Conservation (phyloP, 2,329 filamentous ascomycete genomes). For the Aureobasidium sp. region DNA sequence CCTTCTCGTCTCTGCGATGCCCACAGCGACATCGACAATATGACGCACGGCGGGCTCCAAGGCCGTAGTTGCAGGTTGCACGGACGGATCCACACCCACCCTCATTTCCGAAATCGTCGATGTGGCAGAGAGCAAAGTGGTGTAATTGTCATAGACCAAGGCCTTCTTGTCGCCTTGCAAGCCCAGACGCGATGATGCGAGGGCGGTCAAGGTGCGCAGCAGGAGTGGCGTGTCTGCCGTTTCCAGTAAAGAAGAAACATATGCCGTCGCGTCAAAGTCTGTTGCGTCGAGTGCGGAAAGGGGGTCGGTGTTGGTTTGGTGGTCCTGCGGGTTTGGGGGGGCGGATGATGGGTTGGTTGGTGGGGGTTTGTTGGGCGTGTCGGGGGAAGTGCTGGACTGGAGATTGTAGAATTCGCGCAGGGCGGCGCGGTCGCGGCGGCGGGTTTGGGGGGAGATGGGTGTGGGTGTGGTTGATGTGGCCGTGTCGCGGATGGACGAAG, state of each 20-base stretch:
- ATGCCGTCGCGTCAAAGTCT: constrained; percentile 66
- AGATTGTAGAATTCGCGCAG: constrained; percentile 94
- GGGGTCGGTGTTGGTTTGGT: not conserved
- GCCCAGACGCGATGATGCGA: constrained; percentile 37
- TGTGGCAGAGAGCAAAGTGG: constrained; percentile 90
- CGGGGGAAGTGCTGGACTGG: constrained; percentile 40
- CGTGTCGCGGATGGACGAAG: constrained; percentile 19
- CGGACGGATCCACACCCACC: constrained; percentile 68
- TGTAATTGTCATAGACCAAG: constrained; percentile 96
- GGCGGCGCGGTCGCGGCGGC: constrained; percentile 69
- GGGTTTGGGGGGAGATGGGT: not conserved
- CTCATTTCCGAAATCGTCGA: constrained; percentile 87
- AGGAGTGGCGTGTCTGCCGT: not conserved
- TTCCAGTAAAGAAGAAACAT: constrained; percentile 52
- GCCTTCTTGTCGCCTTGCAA: constrained; percentile 95
- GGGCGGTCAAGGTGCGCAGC: not conserved
- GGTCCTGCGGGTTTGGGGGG: not conserved
- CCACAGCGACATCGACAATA: constrained; percentile 57
- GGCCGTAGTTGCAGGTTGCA: constrained; percentile 66
- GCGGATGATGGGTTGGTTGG: not conserved
- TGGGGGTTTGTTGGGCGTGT: constrained; percentile 26
- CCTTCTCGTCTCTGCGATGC: constrained; percentile 36
- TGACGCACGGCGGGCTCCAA: constrained; percentile 67
- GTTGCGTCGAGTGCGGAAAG: not conserved
- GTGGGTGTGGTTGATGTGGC: not conserved